Base-by-base conservation (phyloP, 441 rosid species). In the Erysimum cheiri region DNA sequence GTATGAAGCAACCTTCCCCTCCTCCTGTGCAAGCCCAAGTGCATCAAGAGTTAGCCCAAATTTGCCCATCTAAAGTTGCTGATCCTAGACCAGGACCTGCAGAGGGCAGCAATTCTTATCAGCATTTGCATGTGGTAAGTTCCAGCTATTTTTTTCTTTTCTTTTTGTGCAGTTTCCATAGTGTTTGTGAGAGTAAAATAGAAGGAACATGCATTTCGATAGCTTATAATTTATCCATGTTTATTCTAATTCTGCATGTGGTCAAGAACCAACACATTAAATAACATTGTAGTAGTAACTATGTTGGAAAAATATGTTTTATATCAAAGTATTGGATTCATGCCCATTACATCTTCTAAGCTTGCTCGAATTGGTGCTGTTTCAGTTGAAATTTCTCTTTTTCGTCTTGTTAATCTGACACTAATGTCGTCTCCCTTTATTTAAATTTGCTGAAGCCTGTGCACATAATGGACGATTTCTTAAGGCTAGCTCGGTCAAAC, bases 1-100 rank as follows among this genome's bases (percentile, higher is more conserved):
- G 93, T 67, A 72, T 86, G 73, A 86, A 71, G 78, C 99, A 95
- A 80, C 98, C 97, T 41, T 46, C 86, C 57, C 96, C 99, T 57
- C 99, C 97, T 69, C 98, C 97, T 24, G 96, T 95, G 79, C 93
- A 90, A 76, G 95, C 96, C 62, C 80, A 86, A 80, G 82, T 95
- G 56, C 93, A 79, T 77, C 90, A 84, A 69, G 88, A 80, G 0
- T 31, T 46, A 29, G 70, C 93, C 75, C 86, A 84, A 15, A 89
- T 95, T 49, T 83, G 85, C 76, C 93, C 99, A 41, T 90, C 98
- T 43, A 90, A 79, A 85, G 98, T 95, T 64, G 98, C 99, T 46
- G 99, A 95, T 81, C 99, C 98, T 66, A 90, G 99, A 80, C 99
- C 99, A 71, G 98, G 99, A 73, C 98, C 92, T 49, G 93, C 93